A percentile compares a stretch with the other conserved stretches of the same genome.
These are phyloP conservation scores for Blastobotrys mokoenaii DNA, from an alignment of 805 yeast species.

Conservation along the genomic window DNA sequence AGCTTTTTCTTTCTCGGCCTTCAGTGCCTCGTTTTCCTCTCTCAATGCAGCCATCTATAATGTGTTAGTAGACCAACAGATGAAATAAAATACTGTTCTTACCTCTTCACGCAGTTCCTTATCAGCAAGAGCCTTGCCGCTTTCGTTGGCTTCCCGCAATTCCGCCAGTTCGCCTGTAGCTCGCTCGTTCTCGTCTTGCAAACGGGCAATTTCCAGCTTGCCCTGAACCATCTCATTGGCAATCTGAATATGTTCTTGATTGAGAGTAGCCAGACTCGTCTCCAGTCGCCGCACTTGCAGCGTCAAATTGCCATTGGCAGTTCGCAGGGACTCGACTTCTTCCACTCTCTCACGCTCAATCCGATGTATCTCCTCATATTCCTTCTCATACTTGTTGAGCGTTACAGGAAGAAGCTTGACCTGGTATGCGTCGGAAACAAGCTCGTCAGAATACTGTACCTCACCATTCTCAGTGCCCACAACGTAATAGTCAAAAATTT, in stretches of 20 bases:
- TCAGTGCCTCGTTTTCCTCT: conserved; percentile 42
- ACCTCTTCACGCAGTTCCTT: conserved; percentile 14
- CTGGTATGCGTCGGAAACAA: conserved; percentile 71
- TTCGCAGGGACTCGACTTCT: conserved; percentile 50
- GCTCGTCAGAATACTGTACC: conserved; percentile 49
- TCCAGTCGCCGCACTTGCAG: conserved; percentile 69
- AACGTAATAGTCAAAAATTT: conserved; percentile 63
- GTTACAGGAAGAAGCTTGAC: conserved; percentile 67
- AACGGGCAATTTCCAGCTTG: conserved; percentile 63
- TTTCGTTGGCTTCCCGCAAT: conserved; percentile 16
- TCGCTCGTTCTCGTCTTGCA: conserved; percentile 66
- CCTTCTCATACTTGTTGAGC: conserved; percentile 60
- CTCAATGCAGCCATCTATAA: conserved; percentile 5
- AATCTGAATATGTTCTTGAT: conserved; percentile 74
- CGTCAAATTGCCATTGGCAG: conserved; percentile 63
- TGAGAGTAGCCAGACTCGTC: conserved; percentile 56
- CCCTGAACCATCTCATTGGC: conserved; percentile 83
- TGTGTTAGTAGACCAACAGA: too few relatives aligned
- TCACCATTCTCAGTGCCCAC: conserved; percentile 24
- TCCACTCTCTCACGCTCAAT: conserved; percentile 56
- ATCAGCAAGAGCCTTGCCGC: conserved; percentile 5
- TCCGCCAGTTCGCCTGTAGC: conserved; percentile 31
- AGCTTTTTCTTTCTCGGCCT: conserved; percentile 57
- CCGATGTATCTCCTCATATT: conserved; percentile 64
- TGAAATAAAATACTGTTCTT: too few relatives aligned